Percentiles rank a stretch among this genome's conserved stretches.
Conservation (phyloP, 2,329 filamentous ascomycete species). For the Ophiostoma pallidulum region DNA sequence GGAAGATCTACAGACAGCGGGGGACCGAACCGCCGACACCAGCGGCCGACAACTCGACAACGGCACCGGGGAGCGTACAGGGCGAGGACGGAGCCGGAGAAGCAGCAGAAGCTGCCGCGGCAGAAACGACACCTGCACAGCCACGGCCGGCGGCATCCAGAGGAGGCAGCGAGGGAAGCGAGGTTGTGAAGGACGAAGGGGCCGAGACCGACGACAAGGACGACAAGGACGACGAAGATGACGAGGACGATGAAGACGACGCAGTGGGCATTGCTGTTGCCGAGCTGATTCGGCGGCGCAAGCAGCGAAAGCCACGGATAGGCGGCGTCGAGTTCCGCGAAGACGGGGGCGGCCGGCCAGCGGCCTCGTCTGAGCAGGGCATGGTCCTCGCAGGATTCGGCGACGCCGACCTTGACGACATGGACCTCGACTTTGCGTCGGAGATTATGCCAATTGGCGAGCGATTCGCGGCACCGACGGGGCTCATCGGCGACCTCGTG, state of each 20-base stretch:
- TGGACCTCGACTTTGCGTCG: slow-evolving; percentile 3
- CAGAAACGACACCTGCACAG: not conserved
- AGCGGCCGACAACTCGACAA: no score
- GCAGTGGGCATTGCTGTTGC: slow-evolving; percentile 32
- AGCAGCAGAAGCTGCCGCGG: not conserved
- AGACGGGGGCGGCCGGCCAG: slow-evolving; percentile 15
- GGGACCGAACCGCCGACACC: not conserved
- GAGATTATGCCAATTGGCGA: slow-evolving; percentile 11
- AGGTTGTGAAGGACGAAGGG: slow-evolving; percentile 1
- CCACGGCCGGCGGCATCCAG: not conserved
- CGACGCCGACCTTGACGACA: slow-evolving; percentile 6
- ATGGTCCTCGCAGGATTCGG: slow-evolving; percentile 11
- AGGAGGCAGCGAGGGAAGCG: not conserved
- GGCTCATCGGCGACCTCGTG: slow-evolving; percentile 52
- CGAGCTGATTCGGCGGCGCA: slow-evolving; percentile 44
- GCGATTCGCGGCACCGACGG: slow-evolving; percentile 65
- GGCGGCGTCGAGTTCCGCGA: slow-evolving; percentile 48
- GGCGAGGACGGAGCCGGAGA: not conserved
- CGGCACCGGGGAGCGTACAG: no score
- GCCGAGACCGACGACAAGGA: slow-evolving; percentile 9
- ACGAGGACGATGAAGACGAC: slow-evolving; percentile 10
- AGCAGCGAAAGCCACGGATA: slow-evolving; percentile 38
- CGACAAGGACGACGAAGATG: slow-evolving; percentile 10
- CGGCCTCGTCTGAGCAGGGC: not conserved
- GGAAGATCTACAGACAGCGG: slow-evolving; percentile 50